These are phyloP conservation scores for Gryganskiella cystojenkinii DNA, from an alignment of 192 early-diverging fungal genomes.

Conservation along the genomic window DNA sequence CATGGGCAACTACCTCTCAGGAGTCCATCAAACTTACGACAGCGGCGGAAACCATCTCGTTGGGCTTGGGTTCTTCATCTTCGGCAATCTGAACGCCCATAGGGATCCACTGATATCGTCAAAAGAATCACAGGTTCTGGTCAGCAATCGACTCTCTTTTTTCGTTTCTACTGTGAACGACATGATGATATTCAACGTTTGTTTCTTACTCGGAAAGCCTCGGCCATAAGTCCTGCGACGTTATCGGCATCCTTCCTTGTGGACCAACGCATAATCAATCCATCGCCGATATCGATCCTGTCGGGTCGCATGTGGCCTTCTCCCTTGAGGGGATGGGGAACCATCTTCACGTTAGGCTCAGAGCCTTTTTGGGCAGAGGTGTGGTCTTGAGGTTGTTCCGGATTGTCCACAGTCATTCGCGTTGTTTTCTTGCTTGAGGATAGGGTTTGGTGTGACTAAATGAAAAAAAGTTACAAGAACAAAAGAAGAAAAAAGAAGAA, in stretches of 20 bases:
- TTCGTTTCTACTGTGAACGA: neutral
- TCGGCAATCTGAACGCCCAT: neutral
- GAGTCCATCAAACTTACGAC: neutral
- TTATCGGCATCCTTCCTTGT: conserved; percentile 9
- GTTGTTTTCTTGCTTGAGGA: too few species aligned
- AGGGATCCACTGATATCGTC: conserved; percentile 2
- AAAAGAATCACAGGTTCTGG: neutral
- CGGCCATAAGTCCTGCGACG: conserved; percentile 9
- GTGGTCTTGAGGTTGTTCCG: too few species aligned
- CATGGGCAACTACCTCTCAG: neutral
- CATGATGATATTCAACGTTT: neutral
- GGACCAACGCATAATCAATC: conserved; percentile 16
- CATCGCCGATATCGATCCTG: conserved; percentile 20
- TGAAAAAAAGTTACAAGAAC: too few species aligned
- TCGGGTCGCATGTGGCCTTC: conserved; percentile 9
- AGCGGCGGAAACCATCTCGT: neutral
- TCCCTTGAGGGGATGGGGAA: conserved; percentile 6
- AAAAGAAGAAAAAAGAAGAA: too few species aligned
- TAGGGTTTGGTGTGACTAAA: too few species aligned
- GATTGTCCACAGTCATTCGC: too few species aligned
- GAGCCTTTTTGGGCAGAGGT: too few species aligned
- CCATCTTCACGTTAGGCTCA: neutral
- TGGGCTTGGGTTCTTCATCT: conserved; percentile 7
- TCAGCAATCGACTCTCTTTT: too few species aligned
- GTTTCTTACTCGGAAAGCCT: conserved; percentile 1